Percentiles rank a stretch among this genome's conserved stretches.
Evolutionary conservation across 2,329 filamentous ascomycete species (phyloP).

Genomic region (Sclerotinia borealis): DNA sequence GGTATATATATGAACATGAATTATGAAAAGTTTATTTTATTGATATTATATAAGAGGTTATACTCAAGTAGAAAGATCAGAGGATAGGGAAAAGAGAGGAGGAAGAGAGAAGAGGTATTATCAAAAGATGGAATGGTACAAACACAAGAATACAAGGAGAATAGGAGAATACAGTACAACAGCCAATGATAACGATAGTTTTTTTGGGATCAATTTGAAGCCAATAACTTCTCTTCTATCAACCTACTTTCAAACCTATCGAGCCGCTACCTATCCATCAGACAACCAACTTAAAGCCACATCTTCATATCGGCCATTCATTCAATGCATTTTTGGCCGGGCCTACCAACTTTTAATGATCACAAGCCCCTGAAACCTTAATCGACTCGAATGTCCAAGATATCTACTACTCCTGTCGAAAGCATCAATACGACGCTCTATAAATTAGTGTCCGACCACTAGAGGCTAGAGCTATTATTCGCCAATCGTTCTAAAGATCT

Average conservation of each 20-base stretch:
- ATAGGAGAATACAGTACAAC: background rate
- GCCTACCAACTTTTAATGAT: background rate
- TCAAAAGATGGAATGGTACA: too few species aligned
- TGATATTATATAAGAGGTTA: background rate
- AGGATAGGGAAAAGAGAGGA: background rate
- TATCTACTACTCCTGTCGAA: background rate
- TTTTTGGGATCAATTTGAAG: too few species aligned
- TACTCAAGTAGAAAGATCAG: background rate
- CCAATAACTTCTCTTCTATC: background rate
- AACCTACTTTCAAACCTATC: background rate
- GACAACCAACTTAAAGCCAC: too few species aligned
- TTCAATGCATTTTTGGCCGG: background rate
- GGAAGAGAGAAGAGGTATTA: too few species aligned
- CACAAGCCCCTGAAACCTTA: background rate
- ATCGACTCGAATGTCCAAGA: background rate
- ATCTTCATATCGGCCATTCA: background rate
- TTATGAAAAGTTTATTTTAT: background rate
- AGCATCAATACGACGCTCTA: background rate
- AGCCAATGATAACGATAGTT: background rate
- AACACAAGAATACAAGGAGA: background rate
- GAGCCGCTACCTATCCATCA: background rate
- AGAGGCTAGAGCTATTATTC: too few species aligned
- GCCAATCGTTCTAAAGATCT: constrained; percentile 3
- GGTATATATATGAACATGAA: too few species aligned
- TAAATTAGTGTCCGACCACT: background rate